These are phyloP conservation scores for Rhodotorula sp. DNA, from an alignment of 1,284 basidiomycete genomes.

Conservation along the genomic window DNA sequence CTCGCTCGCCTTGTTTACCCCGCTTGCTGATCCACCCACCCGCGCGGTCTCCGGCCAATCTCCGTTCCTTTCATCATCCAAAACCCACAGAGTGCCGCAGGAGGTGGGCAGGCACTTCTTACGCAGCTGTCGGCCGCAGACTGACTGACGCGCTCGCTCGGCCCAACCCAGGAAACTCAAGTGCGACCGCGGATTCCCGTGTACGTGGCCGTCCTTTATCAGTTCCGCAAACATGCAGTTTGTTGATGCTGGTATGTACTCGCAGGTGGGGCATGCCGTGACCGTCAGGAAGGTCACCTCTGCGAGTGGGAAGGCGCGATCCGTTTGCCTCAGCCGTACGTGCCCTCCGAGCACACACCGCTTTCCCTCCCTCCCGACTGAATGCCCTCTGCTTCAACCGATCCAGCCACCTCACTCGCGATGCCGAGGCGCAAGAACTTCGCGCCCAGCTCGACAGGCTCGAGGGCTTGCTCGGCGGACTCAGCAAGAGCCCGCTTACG, in stretches of 20 bases:
- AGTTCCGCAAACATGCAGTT: not conserved
- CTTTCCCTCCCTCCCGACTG: not conserved
- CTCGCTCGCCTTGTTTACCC: too few relatives aligned
- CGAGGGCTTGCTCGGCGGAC: conserved; percentile 24
- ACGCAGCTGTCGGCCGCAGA: accelerated
- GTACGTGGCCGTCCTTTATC: not conserved
- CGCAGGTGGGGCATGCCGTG: conserved; percentile 32
- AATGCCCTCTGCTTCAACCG: not conserved
- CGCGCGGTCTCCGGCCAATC: not conserved
- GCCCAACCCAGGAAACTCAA: conserved; percentile 14
- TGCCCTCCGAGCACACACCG: not conserved
- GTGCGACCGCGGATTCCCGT: conserved; percentile 32
- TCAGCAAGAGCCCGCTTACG: conserved; percentile 6
- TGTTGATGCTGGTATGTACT: too few relatives aligned
- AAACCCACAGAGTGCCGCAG: conserved; percentile 11
- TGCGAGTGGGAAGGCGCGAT: conserved; percentile 40
- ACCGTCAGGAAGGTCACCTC: conserved; percentile 35
- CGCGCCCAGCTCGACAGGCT: conserved; percentile 36
- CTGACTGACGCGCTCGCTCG: not conserved
- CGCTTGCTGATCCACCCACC: not conserved
- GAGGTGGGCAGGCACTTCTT: not conserved
- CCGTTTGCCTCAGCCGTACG: conserved; percentile 30
- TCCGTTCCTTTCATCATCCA: too few relatives aligned
- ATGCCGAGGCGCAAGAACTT: conserved; percentile 36
- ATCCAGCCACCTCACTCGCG: conserved; percentile 31